Base-by-base conservation (phyloP, 2,329 filamentous ascomycete genomes). In the Mycosphaerella arachidis region DNA sequence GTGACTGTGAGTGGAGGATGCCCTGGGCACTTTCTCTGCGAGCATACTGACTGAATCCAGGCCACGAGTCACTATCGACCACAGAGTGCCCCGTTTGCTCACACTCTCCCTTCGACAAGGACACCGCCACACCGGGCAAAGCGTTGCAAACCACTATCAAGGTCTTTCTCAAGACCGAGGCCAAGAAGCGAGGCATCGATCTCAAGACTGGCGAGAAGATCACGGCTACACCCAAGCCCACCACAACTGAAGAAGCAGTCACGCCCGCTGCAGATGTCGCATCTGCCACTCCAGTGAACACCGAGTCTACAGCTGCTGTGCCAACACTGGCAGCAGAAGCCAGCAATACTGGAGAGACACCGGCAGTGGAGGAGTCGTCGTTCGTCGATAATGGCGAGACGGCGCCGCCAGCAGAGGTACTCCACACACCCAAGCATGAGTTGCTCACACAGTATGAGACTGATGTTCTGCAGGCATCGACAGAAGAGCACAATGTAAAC, bases 111-210 rank as follows among this genome's bases (percentile, higher is more conserved):
- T 84, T 99, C 60, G 91, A 91, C 30, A 84, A 88, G 51, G 90
- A 91, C 61, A 88, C 94, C 66, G 96, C 92, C 80, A 92, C 89
- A 63, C 86, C 91, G 1, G 91, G 96, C 75, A 97, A 96, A 73
- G 86, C 89, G 30, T 80, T 97, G n/a, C 88, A 94, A 66, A 94
- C 90, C 29, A 99, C 94, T 1, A 88, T 97, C 66, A 89, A 90
- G 67, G 90, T 94, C 12, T 99, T 96, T 71, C 77, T 99, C 53
- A 90, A 92, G 70, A 96, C 89, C 0, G 90, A 92, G 67, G 90
- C 96, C 75, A 96, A 95, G 81, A 79, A 71, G 63, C 66, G 68
- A n/a, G 61, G 59, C 35, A 68, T 60, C 45, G 68, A 67, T 7
- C 58, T 58, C 43, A 64, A 68, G 72, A 60, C 68, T 65, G 27